phyloP scores from a whole-genome alignment of 441 rosid genomes.

The Euphorbia schlechtendalii region DNA sequence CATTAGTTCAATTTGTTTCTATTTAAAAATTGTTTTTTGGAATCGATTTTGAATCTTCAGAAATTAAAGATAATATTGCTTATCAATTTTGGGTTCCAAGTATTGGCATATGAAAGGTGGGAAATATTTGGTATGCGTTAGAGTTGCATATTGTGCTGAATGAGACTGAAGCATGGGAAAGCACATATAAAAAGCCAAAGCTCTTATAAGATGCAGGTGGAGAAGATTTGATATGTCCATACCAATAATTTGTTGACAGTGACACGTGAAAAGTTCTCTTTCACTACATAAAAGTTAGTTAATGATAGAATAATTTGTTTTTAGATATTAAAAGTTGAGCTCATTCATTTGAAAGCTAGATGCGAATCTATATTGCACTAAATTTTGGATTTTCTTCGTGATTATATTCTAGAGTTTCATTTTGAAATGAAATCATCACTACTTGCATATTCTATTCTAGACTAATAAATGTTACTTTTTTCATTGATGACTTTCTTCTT shows the following conservation, averaged over 20 bases:
- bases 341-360: neutral
- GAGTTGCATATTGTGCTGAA: neutral
- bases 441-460: neutral
- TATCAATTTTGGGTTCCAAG: neutral
- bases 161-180: neutral
- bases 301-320: neutral
- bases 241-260: neutral
- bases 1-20: neutral
- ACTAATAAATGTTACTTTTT: neutral
- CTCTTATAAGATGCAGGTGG: neutral
- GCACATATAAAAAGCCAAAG: neutral
- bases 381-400: neutral
- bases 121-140: neutral
- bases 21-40: neutral
- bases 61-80: neutral
- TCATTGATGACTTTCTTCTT: constrained; percentile 13
- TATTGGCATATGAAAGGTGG: neutral
- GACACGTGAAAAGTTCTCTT: neutral
- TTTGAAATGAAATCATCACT: neutral
- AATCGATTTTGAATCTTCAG: neutral
- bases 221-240: neutral
- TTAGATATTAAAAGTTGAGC: neutral
- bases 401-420: neutral
- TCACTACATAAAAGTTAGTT: neutral
- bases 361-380: neutral